Percentiles rank a stretch among this genome's conserved stretches.
Evolutionary conservation across 1,284 basidiomycete species (phyloP).

Genomic region (Lentinula novae-zelandiae): DNA sequence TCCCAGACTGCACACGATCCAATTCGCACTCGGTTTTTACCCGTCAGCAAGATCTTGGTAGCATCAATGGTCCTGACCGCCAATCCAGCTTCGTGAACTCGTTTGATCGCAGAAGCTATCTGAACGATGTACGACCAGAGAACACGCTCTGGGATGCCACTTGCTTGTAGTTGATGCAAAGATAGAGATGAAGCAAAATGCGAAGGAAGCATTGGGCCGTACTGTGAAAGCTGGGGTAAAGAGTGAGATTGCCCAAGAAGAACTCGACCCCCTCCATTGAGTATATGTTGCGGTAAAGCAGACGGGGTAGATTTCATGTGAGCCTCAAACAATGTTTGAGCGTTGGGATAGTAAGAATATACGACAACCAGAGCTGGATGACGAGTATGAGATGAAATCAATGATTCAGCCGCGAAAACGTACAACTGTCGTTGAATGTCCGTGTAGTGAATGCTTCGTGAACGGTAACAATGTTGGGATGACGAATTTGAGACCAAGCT

Average conservation of each 20-base stretch:
- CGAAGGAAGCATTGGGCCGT: conserved; percentile 12
- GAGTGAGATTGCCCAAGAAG: conserved; percentile 23
- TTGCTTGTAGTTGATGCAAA: not conserved
- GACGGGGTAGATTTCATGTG: conserved; percentile 45
- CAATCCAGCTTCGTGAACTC: conserved; percentile 79
- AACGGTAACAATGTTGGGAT: conserved; percentile 85
- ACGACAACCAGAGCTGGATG: conserved; percentile 83
- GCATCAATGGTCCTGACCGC: conserved; percentile 85
- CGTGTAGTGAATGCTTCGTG: conserved; percentile 95
- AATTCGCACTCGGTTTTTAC: conserved; percentile 83
- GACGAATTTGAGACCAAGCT: conserved; percentile 81
- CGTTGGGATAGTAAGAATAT: conserved; percentile 87
- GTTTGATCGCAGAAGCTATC: conserved; percentile 84
- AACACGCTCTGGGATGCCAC: conserved; percentile 69
- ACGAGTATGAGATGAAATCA: not conserved
- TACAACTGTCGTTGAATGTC: conserved; percentile 91
- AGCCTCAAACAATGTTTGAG: conserved; percentile 78
- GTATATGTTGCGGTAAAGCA: conserved; percentile 33
- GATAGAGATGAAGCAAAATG: conserved; percentile 20
- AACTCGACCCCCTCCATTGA: conserved; percentile 40
- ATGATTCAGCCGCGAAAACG: conserved; percentile 24
- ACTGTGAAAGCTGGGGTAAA: not conserved
- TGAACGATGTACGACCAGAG: conserved; percentile 96
- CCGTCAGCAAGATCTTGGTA: conserved; percentile 86
- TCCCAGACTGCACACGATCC: conserved; percentile 85